A percentile compares a stretch with the other conserved stretches of the same genome.
phyloP scores from a whole-genome alignment of 345 rosid species.

The Salix purpurea region DNA sequence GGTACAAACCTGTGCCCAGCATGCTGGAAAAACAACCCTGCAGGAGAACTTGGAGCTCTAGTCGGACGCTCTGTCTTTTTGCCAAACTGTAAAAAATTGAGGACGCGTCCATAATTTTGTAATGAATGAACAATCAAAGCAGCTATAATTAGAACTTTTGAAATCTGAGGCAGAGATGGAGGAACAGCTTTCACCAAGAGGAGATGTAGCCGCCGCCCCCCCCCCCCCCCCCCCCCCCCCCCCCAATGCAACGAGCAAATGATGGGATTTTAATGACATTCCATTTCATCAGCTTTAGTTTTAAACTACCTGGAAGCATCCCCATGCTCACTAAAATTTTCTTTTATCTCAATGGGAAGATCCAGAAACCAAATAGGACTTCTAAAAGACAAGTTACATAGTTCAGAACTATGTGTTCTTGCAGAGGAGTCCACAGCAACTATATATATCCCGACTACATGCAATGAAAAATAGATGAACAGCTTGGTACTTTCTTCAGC shows the following conservation, averaged over 20 bases:
- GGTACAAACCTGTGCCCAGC: constrained; percentile 33
- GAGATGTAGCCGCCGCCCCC: background rate
- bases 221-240: background rate
- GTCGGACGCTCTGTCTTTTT: constrained; percentile 20
- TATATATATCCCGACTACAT: background rate
- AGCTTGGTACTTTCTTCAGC: background rate
- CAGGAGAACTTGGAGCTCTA: constrained; percentile 19
- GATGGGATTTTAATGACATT: background rate
- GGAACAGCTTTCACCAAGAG: background rate
- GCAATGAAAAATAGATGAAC: background rate
- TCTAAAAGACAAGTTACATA: background rate
- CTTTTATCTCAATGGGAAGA: background rate
- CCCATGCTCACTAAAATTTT: background rate
- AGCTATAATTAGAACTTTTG: background rate
- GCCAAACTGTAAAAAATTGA: constrained; percentile 17
- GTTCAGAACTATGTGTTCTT: background rate
- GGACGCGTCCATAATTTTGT: no score
- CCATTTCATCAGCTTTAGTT: background rate
- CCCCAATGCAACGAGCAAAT: background rate
- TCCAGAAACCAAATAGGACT: background rate
- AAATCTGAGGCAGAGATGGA: background rate
- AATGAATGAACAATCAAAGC: background rate
- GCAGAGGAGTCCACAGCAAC: background rate
- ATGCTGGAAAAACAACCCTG: constrained; percentile 35
- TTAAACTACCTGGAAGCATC: background rate